These are phyloP conservation scores for Eruca vesicaria DNA, from an alignment of 441 rosid genomes.

Conservation along the genomic window DNA sequence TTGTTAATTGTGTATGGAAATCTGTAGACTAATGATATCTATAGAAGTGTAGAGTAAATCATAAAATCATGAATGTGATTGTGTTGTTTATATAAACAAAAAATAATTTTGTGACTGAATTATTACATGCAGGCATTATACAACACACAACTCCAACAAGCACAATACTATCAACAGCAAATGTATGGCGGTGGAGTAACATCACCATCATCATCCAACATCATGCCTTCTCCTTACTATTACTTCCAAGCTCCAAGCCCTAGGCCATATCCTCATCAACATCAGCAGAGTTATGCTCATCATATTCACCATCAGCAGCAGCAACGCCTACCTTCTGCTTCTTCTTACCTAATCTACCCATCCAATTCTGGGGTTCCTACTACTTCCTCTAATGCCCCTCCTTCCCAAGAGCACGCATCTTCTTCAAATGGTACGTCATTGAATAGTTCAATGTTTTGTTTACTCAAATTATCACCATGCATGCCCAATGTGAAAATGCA, in stretches of 20 bases:
- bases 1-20: background rate
- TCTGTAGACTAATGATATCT: background rate
- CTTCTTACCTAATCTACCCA: constrained; percentile 47
- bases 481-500: constrained; percentile 3
- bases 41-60: background rate
- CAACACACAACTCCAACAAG: constrained; percentile 60
- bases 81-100: background rate
- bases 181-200: constrained; percentile 42
- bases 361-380: constrained; percentile 45
- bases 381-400: constrained; percentile 41
- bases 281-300: constrained; percentile 11
- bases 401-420: constrained; percentile 42
- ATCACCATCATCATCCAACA: constrained; percentile 46
- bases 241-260: constrained; percentile 50
- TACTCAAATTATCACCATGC: constrained; percentile 2
- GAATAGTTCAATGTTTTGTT: background rate
- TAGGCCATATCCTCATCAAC: constrained; percentile 35
- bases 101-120: background rate
- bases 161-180: constrained; percentile 58
- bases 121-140: constrained; percentile 42
- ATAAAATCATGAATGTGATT: constrained; percentile 25
- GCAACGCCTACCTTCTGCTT: constrained; percentile 42
- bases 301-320: constrained; percentile 16
- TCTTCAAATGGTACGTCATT: constrained; percentile 53
- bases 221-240: constrained; percentile 63